phyloP scores from a whole-genome alignment of 2,329 filamentous ascomycete species.

The Microcyclospora tardicrescens region DNA sequence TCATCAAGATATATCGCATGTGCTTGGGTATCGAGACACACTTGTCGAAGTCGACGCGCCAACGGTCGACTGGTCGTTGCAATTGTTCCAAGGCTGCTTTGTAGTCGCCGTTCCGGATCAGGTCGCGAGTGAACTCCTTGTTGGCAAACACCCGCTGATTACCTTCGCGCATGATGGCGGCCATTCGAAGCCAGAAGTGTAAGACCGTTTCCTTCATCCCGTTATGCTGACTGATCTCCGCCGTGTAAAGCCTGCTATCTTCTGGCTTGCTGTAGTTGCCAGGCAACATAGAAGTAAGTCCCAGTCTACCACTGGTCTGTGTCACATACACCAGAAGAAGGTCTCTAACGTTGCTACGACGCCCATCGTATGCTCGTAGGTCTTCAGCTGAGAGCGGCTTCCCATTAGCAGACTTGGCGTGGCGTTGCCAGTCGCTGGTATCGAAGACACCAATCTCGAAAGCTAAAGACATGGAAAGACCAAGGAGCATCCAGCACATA shows the following conservation, averaged over 20 bases:
- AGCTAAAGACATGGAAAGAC: slow-evolving; percentile 75
- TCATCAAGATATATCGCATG: slow-evolving; percentile 65
- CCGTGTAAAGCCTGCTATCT: slow-evolving; percentile 20
- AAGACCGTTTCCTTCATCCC: slow-evolving; percentile 43
- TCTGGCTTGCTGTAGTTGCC: slow-evolving; percentile 26
- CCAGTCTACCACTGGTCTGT: slow-evolving; percentile 83
- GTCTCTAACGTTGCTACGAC: slow-evolving; percentile 70
- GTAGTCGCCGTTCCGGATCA: slow-evolving; percentile 79
- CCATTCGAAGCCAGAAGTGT: slow-evolving; percentile 89
- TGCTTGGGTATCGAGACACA: slow-evolving; percentile 40
- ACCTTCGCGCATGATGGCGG: slow-evolving; percentile 78
- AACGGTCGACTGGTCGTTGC: slow-evolving; percentile 62
- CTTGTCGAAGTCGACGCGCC: slow-evolving; percentile 72
- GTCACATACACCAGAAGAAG: slow-evolving; percentile 83
- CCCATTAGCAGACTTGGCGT: slow-evolving; percentile 39
- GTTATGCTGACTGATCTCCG: slow-evolving; percentile 15
- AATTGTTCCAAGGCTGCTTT: slow-evolving; percentile 69
- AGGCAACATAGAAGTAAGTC: slow-evolving; percentile 88
- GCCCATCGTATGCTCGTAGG: slow-evolving; percentile 62
- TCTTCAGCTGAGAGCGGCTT: slow-evolving; percentile 34
- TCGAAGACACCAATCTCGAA: slow-evolving; percentile 96
- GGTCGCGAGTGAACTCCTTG: slow-evolving; percentile 71
- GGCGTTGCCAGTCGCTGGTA: slow-evolving; percentile 49
- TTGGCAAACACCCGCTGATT: slow-evolving; percentile 83
- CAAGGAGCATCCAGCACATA: slow-evolving; percentile 96